A percentile compares a stretch with the other conserved stretches of the same genome.
These are phyloP conservation scores for Suillus alpinus DNA, from an alignment of 768 basidiomycete genomes.

Conservation along the genomic window DNA sequence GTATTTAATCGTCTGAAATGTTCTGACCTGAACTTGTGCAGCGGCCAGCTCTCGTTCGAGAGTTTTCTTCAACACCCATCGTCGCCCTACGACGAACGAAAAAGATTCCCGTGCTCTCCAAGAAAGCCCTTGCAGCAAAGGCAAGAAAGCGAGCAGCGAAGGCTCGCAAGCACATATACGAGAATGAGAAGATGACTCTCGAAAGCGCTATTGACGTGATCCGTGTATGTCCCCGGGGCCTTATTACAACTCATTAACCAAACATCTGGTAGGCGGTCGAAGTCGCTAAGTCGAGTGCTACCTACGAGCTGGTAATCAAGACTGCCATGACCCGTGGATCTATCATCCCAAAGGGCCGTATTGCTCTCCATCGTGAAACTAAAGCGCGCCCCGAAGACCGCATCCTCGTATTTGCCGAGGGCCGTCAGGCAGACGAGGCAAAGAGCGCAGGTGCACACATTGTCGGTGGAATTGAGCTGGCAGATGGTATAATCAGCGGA, in stretches of 20 bases:
- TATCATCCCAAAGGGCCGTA: constrained; percentile 86
- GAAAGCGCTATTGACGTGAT: constrained; percentile 66
- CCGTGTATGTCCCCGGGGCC: constrained; percentile 46
- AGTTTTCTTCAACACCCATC: constrained; percentile 51
- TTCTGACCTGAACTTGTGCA: not conserved
- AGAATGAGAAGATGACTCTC: constrained; percentile 65
- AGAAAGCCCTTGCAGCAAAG: constrained; percentile 68
- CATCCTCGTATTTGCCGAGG: constrained; percentile 93
- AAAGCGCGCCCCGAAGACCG: constrained; percentile 68
- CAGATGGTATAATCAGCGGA: constrained; percentile 75
- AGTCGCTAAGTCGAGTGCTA: constrained; percentile 69
- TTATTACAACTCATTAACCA: constrained; percentile 5
- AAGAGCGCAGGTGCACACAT: constrained; percentile 84
- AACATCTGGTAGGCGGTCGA: constrained; percentile 66
- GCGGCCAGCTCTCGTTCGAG: constrained; percentile 27
- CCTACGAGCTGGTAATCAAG: constrained; percentile 78
- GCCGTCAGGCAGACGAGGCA: constrained; percentile 77
- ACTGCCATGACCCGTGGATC: constrained; percentile 77
- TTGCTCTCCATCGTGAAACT: constrained; percentile 79
- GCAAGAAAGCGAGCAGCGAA: constrained; percentile 56
- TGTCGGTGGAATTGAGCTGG: constrained; percentile 87
- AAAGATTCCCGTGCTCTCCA: constrained; percentile 60
- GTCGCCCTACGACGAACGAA: constrained; percentile 47
- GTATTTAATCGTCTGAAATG: constrained; percentile 9
- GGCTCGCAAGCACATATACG: constrained; percentile 53